These are phyloP conservation scores for Echites panduratus DNA, from an alignment of 257 asterid genomes.

Conservation along the genomic window DNA sequence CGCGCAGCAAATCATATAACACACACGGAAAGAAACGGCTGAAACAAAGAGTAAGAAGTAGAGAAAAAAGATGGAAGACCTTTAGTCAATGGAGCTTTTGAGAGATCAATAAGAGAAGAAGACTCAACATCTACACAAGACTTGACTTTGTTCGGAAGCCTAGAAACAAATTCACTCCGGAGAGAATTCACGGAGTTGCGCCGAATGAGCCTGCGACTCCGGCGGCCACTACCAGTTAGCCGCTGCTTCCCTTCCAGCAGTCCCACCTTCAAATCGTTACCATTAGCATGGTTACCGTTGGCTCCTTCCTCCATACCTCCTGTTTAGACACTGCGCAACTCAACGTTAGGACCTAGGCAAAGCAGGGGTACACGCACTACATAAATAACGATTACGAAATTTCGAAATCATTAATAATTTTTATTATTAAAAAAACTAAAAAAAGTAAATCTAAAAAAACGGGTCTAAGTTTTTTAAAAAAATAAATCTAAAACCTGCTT, in stretches of 20 bases:
- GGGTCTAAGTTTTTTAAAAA: no score
- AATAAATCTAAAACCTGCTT: no score
- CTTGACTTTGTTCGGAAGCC: conserved; percentile 66
- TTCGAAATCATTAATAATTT: no score
- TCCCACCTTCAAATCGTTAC: conserved; percentile 29
- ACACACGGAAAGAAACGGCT: background rate
- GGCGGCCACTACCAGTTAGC: conserved; percentile 39
- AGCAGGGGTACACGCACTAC: no score
- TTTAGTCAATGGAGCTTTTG: conserved; percentile 37
- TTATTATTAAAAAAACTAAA: no score
- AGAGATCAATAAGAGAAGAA: conserved; percentile 36
- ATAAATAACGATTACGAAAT: background rate
- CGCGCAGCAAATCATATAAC: background rate
- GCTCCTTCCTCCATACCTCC: conserved; percentile 14
- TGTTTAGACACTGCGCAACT: background rate
- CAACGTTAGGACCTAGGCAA: background rate
- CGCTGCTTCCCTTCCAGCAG: conserved; percentile 38
- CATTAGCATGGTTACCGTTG: background rate
- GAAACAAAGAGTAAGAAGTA: background rate
- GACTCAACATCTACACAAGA: conserved; percentile 57
- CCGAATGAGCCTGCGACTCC: conserved; percentile 45
- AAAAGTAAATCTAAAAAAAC: no score
- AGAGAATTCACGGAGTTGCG: conserved; percentile 60
- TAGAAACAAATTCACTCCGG: conserved; percentile 47
- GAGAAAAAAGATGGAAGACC: conserved; percentile 29